These are phyloP conservation scores for Pulveroboletus sp. DNA, from an alignment of 768 basidiomycete species.

Conservation along the genomic window DNA sequence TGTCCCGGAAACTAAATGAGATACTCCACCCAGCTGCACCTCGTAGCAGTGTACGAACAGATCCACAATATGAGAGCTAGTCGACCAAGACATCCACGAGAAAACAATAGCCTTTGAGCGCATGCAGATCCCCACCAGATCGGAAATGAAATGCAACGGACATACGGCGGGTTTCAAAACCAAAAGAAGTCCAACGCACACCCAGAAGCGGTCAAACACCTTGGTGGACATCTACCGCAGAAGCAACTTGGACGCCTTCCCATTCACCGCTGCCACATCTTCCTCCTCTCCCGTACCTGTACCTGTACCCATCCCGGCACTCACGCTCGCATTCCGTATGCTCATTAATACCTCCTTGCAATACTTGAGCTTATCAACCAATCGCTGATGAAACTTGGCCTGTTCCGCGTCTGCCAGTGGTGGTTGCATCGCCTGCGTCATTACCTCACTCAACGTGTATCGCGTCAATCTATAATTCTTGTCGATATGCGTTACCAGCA, in stretches of 20 bases:
- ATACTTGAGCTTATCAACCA: conserved; percentile 72
- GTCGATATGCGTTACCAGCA: conserved; percentile 85
- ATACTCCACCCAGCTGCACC: no score
- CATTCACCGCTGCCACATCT: conserved; percentile 10
- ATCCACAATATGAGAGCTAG: no score
- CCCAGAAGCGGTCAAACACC: no score
- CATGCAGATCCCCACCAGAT: no score
- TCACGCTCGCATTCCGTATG: conserved; percentile 56
- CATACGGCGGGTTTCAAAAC: not conserved
- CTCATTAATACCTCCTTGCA: conserved; percentile 79
- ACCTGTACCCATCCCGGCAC: not conserved
- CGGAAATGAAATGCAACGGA: not conserved
- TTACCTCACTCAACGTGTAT: conserved; percentile 66
- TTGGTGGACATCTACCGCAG: not conserved
- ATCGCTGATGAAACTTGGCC: conserved; percentile 54
- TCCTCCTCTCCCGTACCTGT: conserved; percentile 7
- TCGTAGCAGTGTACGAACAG: no score
- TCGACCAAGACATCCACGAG: no score
- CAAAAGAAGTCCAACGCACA: not conserved
- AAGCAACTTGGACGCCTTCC: conserved; percentile 20
- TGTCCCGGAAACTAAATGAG: no score
- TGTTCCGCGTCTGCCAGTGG: conserved; percentile 45
- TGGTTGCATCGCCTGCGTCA: conserved; percentile 48
- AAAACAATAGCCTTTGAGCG: no score
- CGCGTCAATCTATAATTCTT: conserved; percentile 77